These are phyloP conservation scores for Tylopilus intermedius DNA, from an alignment of 768 basidiomycete genomes.

Conservation along the genomic window DNA sequence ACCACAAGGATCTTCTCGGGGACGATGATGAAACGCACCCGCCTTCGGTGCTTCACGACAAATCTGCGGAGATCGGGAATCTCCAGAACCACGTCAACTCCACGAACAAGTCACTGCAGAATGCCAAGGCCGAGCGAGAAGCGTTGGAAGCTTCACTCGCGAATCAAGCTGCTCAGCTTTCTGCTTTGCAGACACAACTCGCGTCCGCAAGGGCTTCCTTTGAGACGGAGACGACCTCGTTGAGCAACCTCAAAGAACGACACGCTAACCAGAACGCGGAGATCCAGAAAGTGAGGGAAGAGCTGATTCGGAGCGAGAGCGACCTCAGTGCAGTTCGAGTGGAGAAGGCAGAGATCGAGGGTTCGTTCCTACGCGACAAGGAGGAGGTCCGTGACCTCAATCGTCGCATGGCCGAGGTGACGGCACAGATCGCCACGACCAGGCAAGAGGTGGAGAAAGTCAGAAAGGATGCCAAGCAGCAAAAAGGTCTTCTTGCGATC, in stretches of 20 bases:
- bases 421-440: constrained; percentile 62
- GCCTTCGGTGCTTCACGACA: constrained; percentile 58
- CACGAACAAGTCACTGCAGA: constrained; percentile 67
- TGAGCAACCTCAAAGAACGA: constrained; percentile 66
- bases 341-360: constrained; percentile 90
- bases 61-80: constrained; percentile 85
- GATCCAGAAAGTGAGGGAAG: constrained; percentile 66
- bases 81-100: constrained; percentile 78
- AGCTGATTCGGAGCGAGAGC: constrained; percentile 86
- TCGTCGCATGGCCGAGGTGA: constrained; percentile 75
- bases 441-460: constrained; percentile 79
- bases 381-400: constrained; percentile 89
- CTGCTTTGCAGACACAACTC: constrained; percentile 78
- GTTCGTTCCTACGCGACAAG: constrained; percentile 81
- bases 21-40: constrained; percentile 55
- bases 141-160: constrained; percentile 61
- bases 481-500: constrained; percentile 92
- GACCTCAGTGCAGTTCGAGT: constrained; percentile 83
- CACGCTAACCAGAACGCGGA: constrained; percentile 61
- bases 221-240: constrained; percentile 73
- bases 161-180: constrained; percentile 68
- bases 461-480: constrained; percentile 92
- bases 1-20: constrained; percentile 59
- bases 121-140: constrained; percentile 60
- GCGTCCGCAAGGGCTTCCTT: constrained; percentile 78